Base-by-base conservation (phyloP, 2,329 filamentous ascomycete species). In the Alternaria sp. region DNA sequence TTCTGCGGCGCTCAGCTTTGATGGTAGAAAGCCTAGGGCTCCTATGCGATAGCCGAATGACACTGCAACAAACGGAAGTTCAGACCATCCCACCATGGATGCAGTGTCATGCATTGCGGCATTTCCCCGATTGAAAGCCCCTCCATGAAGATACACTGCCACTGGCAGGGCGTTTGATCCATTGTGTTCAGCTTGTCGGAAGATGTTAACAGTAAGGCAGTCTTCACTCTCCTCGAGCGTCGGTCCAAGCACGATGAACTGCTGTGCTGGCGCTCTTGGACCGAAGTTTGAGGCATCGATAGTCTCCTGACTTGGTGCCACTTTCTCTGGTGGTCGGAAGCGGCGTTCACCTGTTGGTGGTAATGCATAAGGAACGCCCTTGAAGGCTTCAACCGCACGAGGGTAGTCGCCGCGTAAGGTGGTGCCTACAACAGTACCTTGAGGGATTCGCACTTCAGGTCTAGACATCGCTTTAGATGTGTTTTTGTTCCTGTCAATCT, bases 91-190 rank as follows among this genome's bases (percentile, higher is more conserved):
- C 14, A 89, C 84, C 77, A 91, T 87, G 36, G 85, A 85, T 0
- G 82, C 84, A 63, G 89, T 86, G 70, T 91, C 84, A 57, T 89
- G 82, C 78, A 82, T 81, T 24, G 65, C 57, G 16, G 66, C 64
- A 46, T 59, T 70, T 8, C 69, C 69, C 9, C 68, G 58, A 49
- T 79, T 89, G 79, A 89, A 90, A 6, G 81, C 84, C 3, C 88
- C 88, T 44, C 88, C 88, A 70, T 90, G 88, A 32, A 90, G 77
- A 69, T 88, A 89, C 2, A 89, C 62, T 24, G 67, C 62, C 18
- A 68, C 67, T 6, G 69, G 68, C 38, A 66, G 49, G 18, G 43
- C 38, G 18, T 49, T 34, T 8, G 56, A 52, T 38, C 52, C 44
- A 34, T 55, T 52, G 20, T 51, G 14, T 53, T 43, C 20, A 26